These are phyloP conservation scores for Sherardia arvensis DNA, from an alignment of 257 asterid genomes.

Conservation along the genomic window DNA sequence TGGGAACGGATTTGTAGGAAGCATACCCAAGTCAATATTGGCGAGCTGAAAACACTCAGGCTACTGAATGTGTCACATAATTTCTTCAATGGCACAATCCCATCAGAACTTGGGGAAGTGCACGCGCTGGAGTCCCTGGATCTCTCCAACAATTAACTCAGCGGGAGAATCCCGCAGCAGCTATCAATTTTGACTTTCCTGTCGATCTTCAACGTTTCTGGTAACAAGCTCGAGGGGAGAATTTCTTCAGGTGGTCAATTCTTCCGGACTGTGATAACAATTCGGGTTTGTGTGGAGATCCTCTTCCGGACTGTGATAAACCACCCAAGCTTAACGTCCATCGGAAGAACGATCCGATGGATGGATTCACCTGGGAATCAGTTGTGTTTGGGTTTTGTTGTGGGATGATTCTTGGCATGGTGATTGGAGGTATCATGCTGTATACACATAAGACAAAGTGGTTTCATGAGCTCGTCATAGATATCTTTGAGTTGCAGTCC, in stretches of 20 bases:
- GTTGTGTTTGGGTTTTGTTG: neutral
- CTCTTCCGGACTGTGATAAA: neutral
- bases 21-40: slow-evolving; percentile 10
- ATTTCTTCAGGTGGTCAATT: slow-evolving; percentile 21
- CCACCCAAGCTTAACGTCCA: too few species aligned
- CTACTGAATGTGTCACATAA: slow-evolving; percentile 10
- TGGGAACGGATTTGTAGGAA: slow-evolving; percentile 8
- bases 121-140: slow-evolving; percentile 8
- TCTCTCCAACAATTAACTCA: slow-evolving; percentile 14
- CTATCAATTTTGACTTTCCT: slow-evolving; percentile 13
- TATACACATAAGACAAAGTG: neutral
- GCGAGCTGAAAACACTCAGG: slow-evolving; percentile 3
- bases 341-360: neutral
- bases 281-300: neutral
- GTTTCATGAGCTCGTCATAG: neutral
- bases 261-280: too few species aligned
- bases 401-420: slow-evolving; percentile 5
- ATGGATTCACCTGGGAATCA: slow-evolving; percentile 7
- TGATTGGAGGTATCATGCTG: neutral
- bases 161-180: slow-evolving; percentile 22
- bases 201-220: slow-evolving; percentile 13
- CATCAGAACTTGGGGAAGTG: neutral
- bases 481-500: neutral
- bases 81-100: slow-evolving; percentile 3
- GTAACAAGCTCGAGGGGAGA: slow-evolving; percentile 19